Base-by-base conservation (phyloP, 2,329 filamentous ascomycete species). In the Pyrenochaeta sp. region DNA sequence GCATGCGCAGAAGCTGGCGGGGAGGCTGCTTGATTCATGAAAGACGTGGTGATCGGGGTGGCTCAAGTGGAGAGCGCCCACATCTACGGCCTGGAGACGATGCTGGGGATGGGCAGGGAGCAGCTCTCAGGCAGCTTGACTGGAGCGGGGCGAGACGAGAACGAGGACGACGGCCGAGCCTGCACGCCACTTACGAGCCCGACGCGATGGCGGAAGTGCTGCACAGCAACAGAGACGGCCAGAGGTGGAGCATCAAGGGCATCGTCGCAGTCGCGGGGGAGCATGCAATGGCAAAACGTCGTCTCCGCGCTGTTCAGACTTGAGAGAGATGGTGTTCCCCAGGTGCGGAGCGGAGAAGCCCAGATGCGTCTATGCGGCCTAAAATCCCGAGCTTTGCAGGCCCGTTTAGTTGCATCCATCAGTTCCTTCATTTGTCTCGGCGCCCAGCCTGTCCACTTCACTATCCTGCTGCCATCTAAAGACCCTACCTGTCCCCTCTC, bases 21-120 rank as follows among this genome's bases (percentile, higher is more conserved):
- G 30, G 59, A 43, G 17, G 61, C 56, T 41, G 45, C 56, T 60
- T 55, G 58, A 67, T 67, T 65, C 68, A 71, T 71, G 53, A 65
- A 67, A 55, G 44, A 41, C 41, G 49, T 35, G 54, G 41, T 50
- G 48, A 48, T 32, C 27, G 37, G 40, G 41, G 47, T 31, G 41
- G 46, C 38, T 41, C 24, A 44, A 35, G 28, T 28, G 44, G 30
- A 21, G 30, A 39, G 35, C 28, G 46, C 35, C 43, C 32, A 35
- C 52, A 55, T 53, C 35, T 31, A 35, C 31, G 37, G 38, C 44
- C 36, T 27, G 21, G 23, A 38, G 30, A 34, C n/a, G n/a, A n/a
- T n/a, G n/a, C n/a, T n/a, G n/a, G n/a, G n/a, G n/a, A n/a, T n/a
- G n/a, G 38, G 32, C 26, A 43, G 44, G 42, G 47, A 26, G 35